Percentiles rank a stretch among this genome's conserved stretches.
phyloP scores from a whole-genome alignment of 495 filamentous ascomycete genomes.

The Friedmanniomyces simplex region DNA sequence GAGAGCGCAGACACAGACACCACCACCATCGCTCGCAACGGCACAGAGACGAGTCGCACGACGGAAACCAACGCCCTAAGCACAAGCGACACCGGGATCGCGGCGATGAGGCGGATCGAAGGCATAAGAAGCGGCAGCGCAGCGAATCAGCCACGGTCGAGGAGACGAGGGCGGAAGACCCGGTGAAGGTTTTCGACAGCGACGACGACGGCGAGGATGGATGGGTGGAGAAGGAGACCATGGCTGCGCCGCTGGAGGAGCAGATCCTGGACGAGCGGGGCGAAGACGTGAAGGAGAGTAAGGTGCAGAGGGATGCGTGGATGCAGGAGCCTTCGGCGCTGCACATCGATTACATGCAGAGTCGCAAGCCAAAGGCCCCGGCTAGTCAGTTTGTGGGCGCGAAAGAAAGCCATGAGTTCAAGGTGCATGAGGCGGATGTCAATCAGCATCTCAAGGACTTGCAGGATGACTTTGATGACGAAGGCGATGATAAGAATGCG shows the following conservation, averaged over 20 bases:
- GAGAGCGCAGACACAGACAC: conserved; percentile 30
- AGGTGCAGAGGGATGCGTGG: conserved; percentile 69
- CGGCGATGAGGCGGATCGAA: conserved; percentile 25
- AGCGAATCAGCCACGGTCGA: conserved; percentile 13
- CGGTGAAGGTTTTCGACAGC: conserved; percentile 20
- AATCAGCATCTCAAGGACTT: conserved; percentile 62
- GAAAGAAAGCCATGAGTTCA: conserved; percentile 59
- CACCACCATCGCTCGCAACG: conserved; percentile 40
- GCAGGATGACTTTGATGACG: conserved; percentile 15
- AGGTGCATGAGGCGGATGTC: conserved; percentile 71
- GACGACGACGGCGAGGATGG: conserved; percentile 25
- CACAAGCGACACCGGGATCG: conserved; percentile 43
- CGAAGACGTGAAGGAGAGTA: conserved; percentile 15
- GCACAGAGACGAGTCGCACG: conserved; percentile 25
- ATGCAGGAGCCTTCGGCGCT: conserved; percentile 79
- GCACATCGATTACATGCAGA: conserved; percentile 77
- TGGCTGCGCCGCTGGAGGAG: conserved; percentile 30
- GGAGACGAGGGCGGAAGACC: conserved; percentile 1
- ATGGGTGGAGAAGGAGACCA: conserved; percentile 24
- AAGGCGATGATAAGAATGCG: conserved; percentile 13
- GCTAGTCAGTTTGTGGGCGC: conserved; percentile 33
- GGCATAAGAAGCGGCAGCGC: conserved; percentile 16
- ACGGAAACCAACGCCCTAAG: conserved; percentile 37
- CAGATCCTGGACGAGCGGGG: conserved; percentile 29
- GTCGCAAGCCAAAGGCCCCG: conserved; percentile 42